Conservation (phyloP, 2,329 filamentous ascomycete species). For the Gyromitra esculenta region DNA sequence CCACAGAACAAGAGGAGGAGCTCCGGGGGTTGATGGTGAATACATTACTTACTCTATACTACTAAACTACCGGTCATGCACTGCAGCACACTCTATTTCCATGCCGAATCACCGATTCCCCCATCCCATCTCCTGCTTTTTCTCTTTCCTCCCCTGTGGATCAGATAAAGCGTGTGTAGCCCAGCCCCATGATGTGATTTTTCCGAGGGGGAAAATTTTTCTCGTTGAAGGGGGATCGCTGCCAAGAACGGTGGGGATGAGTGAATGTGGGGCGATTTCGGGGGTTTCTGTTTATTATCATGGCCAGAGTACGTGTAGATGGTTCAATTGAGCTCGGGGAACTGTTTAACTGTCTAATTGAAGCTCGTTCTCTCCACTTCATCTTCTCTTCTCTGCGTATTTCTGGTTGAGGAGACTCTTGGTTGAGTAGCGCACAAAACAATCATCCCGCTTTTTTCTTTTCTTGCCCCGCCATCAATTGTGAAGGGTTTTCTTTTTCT, state of each 20-base stretch:
- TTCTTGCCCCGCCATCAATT: conserved; percentile 38
- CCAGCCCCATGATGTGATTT: conserved; percentile 46
- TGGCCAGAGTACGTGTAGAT: background rate
- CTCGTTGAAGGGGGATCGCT: conserved; percentile 21
- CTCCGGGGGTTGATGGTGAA: conserved; percentile 14
- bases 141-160: conserved; percentile 20
- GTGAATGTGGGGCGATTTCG: background rate
- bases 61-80: background rate
- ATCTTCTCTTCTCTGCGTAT: background rate
- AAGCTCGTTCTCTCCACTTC: background rate
- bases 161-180: conserved; percentile 31
- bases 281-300: background rate
- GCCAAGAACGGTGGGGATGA: conserved; percentile 30
- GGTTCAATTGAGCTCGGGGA: conserved; percentile 2
- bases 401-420: background rate
- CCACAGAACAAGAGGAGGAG: conserved; percentile 16
- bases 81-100: conserved; percentile 25
- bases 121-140: conserved; percentile 6
- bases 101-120: conserved; percentile 33
- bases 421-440: conserved; percentile 16
- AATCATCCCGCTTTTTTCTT: conserved; percentile 41
- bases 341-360: background rate
- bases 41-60: background rate
- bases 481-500: background rate
- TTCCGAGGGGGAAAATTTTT: conserved; percentile 46